A percentile compares a stretch with the other conserved stretches of the same genome.
phyloP scores from a whole-genome alignment of 805 yeast genomes.

The Nakazawaea ambrosiae region DNA sequence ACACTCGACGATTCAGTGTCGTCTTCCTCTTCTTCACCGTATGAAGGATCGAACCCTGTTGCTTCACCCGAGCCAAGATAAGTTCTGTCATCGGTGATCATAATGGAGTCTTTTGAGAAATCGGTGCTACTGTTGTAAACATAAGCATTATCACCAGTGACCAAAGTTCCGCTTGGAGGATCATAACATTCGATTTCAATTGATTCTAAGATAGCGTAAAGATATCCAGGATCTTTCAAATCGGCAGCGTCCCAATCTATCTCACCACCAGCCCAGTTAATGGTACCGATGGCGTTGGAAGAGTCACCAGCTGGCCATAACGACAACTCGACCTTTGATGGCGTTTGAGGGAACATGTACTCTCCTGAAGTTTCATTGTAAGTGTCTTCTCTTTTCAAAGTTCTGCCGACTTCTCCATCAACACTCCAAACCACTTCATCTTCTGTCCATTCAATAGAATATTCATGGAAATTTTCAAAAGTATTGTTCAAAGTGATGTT shows the following conservation, averaged over 20 bases:
- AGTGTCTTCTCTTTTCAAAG: conserved; percentile 53
- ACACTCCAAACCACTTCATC: conserved; percentile 64
- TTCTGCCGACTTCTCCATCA: conserved; percentile 64
- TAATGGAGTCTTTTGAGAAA: conserved; percentile 42
- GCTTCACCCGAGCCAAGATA: conserved; percentile 53
- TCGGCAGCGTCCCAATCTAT: conserved; percentile 80
- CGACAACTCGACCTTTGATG: conserved; percentile 64
- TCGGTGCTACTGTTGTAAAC: conserved; percentile 43
- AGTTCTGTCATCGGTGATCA: conserved; percentile 51
- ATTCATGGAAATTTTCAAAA: conserved; percentile 62
- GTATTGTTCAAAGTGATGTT: conserved; percentile 43
- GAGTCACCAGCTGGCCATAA: conserved; percentile 73
- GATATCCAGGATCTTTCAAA: conserved; percentile 72
- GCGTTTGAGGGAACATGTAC: conserved; percentile 66
- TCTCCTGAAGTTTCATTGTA: conserved; percentile 52
- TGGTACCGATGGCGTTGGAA: conserved; percentile 51
- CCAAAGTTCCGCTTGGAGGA: conserved; percentile 50
- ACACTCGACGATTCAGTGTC: conserved; percentile 5
- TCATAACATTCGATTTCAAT: conserved; percentile 64
- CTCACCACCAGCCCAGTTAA: conserved; percentile 83
- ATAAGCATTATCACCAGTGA: conserved; percentile 43
- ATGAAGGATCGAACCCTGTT: conserved; percentile 57
- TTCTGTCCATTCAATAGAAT: conserved; percentile 77
- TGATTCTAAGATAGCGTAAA: conserved; percentile 56
- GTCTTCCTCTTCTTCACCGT: conserved; percentile 17